Conservation (phyloP, 495 filamentous ascomycete genomes). For the Aspergillus kassunensis region DNA sequence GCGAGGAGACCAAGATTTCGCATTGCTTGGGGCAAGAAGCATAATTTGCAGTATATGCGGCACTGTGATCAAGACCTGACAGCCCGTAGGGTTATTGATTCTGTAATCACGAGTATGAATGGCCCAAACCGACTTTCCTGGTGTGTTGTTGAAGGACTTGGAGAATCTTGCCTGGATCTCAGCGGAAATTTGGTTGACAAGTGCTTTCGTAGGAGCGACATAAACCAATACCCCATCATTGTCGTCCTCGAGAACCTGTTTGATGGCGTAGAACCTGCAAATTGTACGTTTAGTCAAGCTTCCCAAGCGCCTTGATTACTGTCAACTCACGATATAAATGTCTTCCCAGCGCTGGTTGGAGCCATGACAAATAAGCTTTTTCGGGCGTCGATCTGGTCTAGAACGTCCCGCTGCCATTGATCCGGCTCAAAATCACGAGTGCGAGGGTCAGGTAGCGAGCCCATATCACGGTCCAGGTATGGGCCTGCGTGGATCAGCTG, state of each 20-base stretch:
- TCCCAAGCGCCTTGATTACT: background rate
- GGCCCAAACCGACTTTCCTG: constrained; percentile 68
- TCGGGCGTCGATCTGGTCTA: constrained; percentile 67
- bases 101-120: constrained; percentile 73
- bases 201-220: constrained; percentile 75
- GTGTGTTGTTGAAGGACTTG: constrained; percentile 52
- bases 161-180: constrained; percentile 66
- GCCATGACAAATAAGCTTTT: constrained; percentile 71
- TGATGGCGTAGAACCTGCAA: constrained; percentile 70
- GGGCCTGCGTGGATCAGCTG: constrained; percentile 65
- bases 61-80: constrained; percentile 73
- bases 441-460: constrained; percentile 59
- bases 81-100: constrained; percentile 65
- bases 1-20: constrained; percentile 60
- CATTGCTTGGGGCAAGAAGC: constrained; percentile 64
- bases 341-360: constrained; percentile 68
- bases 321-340: constrained; percentile 46
- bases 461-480: constrained; percentile 69
- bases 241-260: constrained; percentile 60
- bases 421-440: constrained; percentile 67
- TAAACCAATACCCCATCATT: constrained; percentile 71
- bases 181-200: constrained; percentile 80
- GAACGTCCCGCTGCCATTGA: constrained; percentile 68
- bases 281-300: background rate
- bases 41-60: constrained; percentile 77